Conservation (phyloP, 805 yeast species). For the Kuraishia hungarica region DNA sequence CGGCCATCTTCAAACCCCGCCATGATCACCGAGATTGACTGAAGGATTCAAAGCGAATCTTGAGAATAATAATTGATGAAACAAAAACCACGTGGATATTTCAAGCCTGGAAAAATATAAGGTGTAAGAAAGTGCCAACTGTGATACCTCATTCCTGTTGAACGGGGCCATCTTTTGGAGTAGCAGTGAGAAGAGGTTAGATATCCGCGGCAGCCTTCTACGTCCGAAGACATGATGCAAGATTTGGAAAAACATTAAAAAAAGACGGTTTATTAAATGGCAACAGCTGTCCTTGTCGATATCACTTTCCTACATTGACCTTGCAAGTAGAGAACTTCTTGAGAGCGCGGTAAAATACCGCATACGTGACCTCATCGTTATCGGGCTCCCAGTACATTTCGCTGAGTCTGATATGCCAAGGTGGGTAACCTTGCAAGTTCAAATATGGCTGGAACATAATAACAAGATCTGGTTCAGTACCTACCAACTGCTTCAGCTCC, state of each 20-base stretch:
- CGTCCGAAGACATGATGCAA: too few relatives aligned
- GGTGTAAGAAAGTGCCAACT: neutral
- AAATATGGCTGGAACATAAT: constrained; percentile 79
- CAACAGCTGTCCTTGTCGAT: neutral
- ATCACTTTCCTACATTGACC: constrained; percentile 76
- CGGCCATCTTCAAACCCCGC: neutral
- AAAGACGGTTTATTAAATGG: too few relatives aligned
- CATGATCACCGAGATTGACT: neutral
- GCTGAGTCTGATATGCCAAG: constrained; percentile 91
- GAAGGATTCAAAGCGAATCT: neutral
- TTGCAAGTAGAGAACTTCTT: constrained; percentile 73
- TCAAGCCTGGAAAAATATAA: neutral
- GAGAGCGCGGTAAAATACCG: constrained; percentile 73
- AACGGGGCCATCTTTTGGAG: neutral
- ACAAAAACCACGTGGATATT: neutral
- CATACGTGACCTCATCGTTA: constrained; percentile 70
- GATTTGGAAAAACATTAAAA: too few relatives aligned
- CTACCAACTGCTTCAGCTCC: constrained; percentile 66
- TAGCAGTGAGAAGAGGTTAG: neutral
- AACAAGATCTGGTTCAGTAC: constrained; percentile 88
- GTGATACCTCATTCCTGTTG: neutral
- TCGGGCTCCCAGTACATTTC: constrained; percentile 91
- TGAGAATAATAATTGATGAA: neutral
- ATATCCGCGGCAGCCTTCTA: neutral
- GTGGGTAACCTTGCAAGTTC: constrained; percentile 92